Base-by-base conservation (phyloP, 176 grass and related monocot species). In the Guadua angustifolia region DNA sequence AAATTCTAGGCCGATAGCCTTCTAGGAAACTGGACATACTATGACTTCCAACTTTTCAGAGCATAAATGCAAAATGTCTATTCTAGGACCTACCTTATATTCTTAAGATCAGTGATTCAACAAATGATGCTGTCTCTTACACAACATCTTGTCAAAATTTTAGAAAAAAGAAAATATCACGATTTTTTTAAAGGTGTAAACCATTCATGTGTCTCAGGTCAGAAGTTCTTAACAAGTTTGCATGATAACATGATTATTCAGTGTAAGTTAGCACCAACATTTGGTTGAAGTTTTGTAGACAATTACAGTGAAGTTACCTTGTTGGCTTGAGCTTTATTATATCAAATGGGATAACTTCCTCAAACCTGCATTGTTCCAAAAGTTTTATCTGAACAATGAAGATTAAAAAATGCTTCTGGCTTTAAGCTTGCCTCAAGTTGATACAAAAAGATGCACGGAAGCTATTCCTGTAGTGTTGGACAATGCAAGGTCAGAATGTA, bases 401-500 rank as follows among this genome's bases (percentile, higher is more conserved):
- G 15, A n/a, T 53, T 42, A 62, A 19, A 81, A 42, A 62, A 49
- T 82, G 62, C 43, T 82, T 77, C 63, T 62, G n/a, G 21, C 33
- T 71, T 83, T 71, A 49, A 64, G 21, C 59, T 71, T 83, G 17
- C 22, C 17, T 53, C 19, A 44, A 46, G 39, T 80, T 74, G 19
- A 43, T 63, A 88, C 5, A 53, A 78, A 88, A 40, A 24, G 35
- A 9, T 77, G 61, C 6, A 75, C 25, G 9, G 9, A 50, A 70
- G 15, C 65, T 76, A 66, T 22, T 25, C 57, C 13, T 67, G 47
- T 38, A 80, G 22, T 18, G 55, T 78, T 64, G 17, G 24, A 15
- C 12, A 52, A 77, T 22, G 32, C 43, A 63, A 53, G 44, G 55
- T 77, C 66, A 83, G 79, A 83, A 65, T 19, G 18, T 63, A 88